Conservation (phyloP, 2,329 filamentous ascomycete species). For the Colletotrichum neosansevieriae region DNA sequence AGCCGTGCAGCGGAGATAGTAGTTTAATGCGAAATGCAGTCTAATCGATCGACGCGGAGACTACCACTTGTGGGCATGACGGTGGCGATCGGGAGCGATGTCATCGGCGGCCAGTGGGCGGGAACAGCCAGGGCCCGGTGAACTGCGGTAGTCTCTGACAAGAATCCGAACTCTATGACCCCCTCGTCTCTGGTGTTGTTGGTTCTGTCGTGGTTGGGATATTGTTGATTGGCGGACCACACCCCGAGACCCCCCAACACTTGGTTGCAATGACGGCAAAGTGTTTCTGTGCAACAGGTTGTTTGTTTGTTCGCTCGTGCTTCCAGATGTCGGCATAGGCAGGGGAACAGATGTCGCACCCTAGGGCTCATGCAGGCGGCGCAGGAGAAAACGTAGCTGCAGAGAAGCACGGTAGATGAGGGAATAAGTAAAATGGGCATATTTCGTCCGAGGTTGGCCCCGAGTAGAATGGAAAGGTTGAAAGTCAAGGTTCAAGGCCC, state of each 20-base stretch:
- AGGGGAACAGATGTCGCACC: slow-evolving; percentile 1
- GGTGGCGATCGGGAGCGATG: slow-evolving; percentile 31
- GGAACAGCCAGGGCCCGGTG: slow-evolving; percentile 26
- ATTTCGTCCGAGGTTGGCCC: not conserved
- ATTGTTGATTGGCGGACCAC: slow-evolving; percentile 12
- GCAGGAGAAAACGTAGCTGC: not conserved
- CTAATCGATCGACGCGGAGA: slow-evolving; percentile 19
- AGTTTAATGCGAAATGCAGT: slow-evolving; percentile 25
- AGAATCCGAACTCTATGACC: slow-evolving; percentile 24
- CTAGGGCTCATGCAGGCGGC: not conserved
- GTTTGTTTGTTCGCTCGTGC: slow-evolving; percentile 2
- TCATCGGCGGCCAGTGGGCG: slow-evolving; percentile 26
- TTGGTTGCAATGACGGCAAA: slow-evolving; percentile 21
- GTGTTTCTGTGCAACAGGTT: not conserved
- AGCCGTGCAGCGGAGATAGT: slow-evolving; percentile 5
- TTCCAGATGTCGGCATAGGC: not conserved
- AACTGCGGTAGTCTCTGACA: slow-evolving; percentile 24
- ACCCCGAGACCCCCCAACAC: slow-evolving; percentile 3
- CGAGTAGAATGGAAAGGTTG: not conserved
- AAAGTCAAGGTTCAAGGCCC: not conserved
- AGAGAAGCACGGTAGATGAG: not conserved
- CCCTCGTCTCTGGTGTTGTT: not conserved
- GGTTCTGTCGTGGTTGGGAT: not conserved
- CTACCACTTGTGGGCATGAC: slow-evolving; percentile 20
- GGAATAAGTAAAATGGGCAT: not conserved